phyloP scores from a whole-genome alignment of 257 asterid species.

The Nicotiana tabacum region DNA sequence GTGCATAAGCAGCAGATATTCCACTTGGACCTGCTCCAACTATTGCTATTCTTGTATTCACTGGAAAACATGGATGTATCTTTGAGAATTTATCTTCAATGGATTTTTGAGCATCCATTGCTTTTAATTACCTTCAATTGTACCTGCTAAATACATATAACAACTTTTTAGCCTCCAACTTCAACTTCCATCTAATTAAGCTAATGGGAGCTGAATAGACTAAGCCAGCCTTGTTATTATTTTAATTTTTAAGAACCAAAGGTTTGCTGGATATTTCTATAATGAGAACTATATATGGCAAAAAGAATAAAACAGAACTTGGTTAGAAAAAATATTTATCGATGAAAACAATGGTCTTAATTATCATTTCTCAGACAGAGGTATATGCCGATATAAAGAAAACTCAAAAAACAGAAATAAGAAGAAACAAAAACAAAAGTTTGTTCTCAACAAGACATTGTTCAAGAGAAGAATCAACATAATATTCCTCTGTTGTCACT shows the following conservation, averaged over 20 bases:
- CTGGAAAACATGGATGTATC: constrained; percentile 60
- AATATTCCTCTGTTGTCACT: neutral
- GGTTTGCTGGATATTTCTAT: neutral
- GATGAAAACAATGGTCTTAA: neutral
- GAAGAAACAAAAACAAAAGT: neutral
- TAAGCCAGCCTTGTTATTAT: neutral
- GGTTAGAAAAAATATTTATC: no score
- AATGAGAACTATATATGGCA: neutral
- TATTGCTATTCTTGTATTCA: constrained; percentile 53
- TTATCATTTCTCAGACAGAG: neutral
- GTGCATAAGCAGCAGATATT: constrained; percentile 69
- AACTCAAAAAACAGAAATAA: neutral
- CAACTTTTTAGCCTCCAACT: neutral
- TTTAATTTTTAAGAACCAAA: neutral
- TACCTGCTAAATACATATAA: neutral
- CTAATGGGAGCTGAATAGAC: neutral
- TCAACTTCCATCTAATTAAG: neutral
- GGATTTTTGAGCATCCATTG: constrained; percentile 41
- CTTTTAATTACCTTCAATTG: neutral
- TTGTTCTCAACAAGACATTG: neutral
- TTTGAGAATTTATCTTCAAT: constrained; percentile 53
- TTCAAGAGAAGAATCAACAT: neutral
- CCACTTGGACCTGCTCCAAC: constrained; percentile 93
- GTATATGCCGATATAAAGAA: neutral
- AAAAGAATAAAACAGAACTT: neutral